Conservation (phyloP, 2,329 filamentous ascomycete species). For the Pyricularia sp. region DNA sequence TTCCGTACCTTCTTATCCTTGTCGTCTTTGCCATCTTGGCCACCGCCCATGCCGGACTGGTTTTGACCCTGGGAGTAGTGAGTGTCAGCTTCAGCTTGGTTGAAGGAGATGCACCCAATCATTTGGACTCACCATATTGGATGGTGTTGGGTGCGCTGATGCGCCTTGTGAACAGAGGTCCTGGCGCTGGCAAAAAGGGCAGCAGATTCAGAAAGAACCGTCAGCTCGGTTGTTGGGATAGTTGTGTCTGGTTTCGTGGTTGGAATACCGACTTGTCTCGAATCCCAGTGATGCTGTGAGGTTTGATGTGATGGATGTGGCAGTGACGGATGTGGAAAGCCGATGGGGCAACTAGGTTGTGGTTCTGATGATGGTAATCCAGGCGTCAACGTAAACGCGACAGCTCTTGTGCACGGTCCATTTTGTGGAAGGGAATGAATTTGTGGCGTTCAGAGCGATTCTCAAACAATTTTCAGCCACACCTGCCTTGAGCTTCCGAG, state of each 20-base stretch:
- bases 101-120: neutral
- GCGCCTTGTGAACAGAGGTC: neutral
- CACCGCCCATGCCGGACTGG: constrained; percentile 78
- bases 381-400: constrained; percentile 3
- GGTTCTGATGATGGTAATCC: neutral
- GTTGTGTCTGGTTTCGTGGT: neutral
- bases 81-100: neutral
- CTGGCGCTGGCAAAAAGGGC: neutral
- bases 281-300: neutral
- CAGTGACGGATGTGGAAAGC: constrained; percentile 2
- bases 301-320: neutral
- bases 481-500: neutral
- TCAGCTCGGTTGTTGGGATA: neutral
- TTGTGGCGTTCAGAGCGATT: neutral
- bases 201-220: neutral
- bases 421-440: neutral
- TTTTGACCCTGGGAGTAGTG: constrained; percentile 59
- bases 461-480: neutral
- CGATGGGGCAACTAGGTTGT: neutral
- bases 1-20: constrained; percentile 83
- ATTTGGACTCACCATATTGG: constrained; percentile 1
- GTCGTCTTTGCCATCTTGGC: constrained; percentile 62
- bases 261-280: neutral
- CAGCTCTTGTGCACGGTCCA: constrained; percentile 4
- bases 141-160: constrained; percentile 5